Base-by-base conservation (phyloP, 139 green algal genomes). In the Auxenochlorella pyrenoidosa region DNA sequence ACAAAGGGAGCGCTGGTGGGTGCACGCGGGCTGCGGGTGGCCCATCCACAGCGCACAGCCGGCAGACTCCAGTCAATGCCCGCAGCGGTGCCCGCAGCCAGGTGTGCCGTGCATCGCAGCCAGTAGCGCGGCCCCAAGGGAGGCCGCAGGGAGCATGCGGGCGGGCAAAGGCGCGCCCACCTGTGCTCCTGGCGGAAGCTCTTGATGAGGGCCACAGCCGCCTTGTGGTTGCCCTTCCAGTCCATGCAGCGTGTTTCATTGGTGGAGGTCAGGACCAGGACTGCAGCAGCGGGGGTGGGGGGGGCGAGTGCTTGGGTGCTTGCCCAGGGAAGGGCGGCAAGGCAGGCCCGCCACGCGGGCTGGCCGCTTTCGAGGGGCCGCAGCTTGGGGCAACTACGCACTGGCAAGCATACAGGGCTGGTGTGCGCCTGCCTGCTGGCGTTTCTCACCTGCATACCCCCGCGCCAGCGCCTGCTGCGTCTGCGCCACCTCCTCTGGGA, bases 381-480 rank as follows among this genome's bases (percentile, higher is more conserved):
- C 6, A 26, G 54, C 54, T 13, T 26, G 54, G 54, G 54, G 54
- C 13, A 63, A 24, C 13, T 2, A 63, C 15, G 43, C 28, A 10
- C 41, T 12, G n/a, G 68, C 24, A 1, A 28, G 68, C 68, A 28
- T 41, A 36, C 15, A n/a, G 34, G 68, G 28, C 68, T 3, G 13
- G 10, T 2, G 68, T 0, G 18, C 12, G 34, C n/a, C 4, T 1
- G 34, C n/a, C 68, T 24, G 4, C n/a, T 28, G 68, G 26, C 60
- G 12, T 28, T 6, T 10, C 77, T 6, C 38, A 85, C 80, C 80
- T 63, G 80, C 80, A 26, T 85, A 85, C 10, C 80, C 60, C 1
- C 80, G 80, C 3, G 80, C 80, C 40, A 85, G 63, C 28, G 80
- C 80, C 63, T 85, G 80, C 80, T 85, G 80, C 60, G 63, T 85